These are phyloP conservation scores for Neurospora intermedia DNA, from an alignment of 495 filamentous ascomycete species.

Conservation along the genomic window DNA sequence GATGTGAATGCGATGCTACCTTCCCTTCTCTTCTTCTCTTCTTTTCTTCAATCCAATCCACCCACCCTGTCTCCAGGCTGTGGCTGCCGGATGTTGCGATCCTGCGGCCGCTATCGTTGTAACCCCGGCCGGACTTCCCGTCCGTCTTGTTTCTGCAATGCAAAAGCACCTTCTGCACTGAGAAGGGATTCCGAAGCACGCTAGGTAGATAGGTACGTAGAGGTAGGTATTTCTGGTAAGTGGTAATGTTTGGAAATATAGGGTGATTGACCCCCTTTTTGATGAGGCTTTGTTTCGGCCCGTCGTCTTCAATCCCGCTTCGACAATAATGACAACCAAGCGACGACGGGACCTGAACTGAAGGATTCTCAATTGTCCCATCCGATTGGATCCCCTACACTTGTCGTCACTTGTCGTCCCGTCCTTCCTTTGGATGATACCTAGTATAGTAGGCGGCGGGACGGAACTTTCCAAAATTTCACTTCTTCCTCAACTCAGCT, in stretches of 20 bases:
- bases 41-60: neutral
- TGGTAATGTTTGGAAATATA: neutral
- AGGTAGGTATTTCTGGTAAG: neutral
- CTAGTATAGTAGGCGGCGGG: neutral
- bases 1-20: neutral
- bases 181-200: neutral
- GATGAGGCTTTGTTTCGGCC: neutral
- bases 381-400: neutral
- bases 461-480: neutral
- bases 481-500: neutral
- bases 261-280: neutral
- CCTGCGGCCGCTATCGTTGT: neutral
- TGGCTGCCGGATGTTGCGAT: neutral
- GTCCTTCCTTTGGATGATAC: neutral
- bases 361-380: neutral
- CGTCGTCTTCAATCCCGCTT: neutral
- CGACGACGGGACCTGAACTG: neutral
- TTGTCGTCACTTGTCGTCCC: neutral
- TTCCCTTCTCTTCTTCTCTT: neutral
- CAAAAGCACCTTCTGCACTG: neutral
- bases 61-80: neutral
- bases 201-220: neutral
- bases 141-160: neutral
- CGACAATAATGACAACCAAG: neutral
- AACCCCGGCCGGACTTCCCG: neutral